phyloP scores from a whole-genome alignment of 2,329 filamentous ascomycete genomes.

The Xylariomycetidae sp. region DNA sequence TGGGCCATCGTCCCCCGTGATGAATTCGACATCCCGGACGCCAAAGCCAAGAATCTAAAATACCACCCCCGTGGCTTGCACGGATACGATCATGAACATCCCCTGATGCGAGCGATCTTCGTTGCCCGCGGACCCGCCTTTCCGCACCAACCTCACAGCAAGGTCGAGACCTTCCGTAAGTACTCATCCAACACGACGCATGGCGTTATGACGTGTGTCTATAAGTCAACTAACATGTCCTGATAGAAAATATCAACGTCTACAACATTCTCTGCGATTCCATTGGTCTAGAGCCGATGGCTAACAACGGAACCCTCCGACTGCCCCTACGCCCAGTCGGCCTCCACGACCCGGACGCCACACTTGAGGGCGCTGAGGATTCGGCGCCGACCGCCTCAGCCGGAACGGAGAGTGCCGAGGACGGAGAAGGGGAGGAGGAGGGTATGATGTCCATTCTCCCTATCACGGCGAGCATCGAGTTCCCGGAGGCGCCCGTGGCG shows the following conservation, averaged over 20 bases:
- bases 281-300: slow-evolving; percentile 63
- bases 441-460: too few relatives aligned
- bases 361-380: slow-evolving; percentile 20
- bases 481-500: too few relatives aligned
- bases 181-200: too few relatives aligned
- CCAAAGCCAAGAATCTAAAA: slow-evolving; percentile 54
- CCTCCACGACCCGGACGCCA: slow-evolving; percentile 45
- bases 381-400: slow-evolving; percentile 13
- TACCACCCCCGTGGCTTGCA: slow-evolving; percentile 85
- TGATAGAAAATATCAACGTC: slow-evolving; percentile 87
- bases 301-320: slow-evolving; percentile 84
- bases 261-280: slow-evolving; percentile 95
- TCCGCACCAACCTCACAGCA: slow-evolving; percentile 76
- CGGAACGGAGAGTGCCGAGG: too few relatives aligned
- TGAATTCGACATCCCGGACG: slow-evolving; percentile 72
- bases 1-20: slow-evolving; percentile 83
- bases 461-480: too few relatives aligned
- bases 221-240: too few relatives aligned
- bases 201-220: too few relatives aligned
- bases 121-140: slow-evolving; percentile 90
- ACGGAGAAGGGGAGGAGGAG: too few relatives aligned
- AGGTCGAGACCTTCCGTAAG: slow-evolving; percentile 78
- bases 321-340: slow-evolving; percentile 63
- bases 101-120: slow-evolving; percentile 94
- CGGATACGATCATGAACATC: slow-evolving; percentile 92